Base-by-base conservation (phyloP, 2,329 filamentous ascomycete species). In the Aphanoascus verrucosus region DNA sequence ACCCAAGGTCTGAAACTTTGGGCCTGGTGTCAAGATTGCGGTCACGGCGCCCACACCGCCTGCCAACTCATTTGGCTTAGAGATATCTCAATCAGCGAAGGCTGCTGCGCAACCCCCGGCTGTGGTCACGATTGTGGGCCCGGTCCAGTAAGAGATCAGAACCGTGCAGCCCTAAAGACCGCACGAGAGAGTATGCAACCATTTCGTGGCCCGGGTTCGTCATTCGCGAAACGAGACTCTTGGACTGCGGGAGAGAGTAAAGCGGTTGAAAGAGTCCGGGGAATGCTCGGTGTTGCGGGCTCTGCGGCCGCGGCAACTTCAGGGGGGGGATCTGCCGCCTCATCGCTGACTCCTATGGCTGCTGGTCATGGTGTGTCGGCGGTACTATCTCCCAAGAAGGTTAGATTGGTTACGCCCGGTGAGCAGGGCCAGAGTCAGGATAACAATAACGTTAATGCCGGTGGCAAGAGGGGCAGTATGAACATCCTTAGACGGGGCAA, bases 91-190 rank as follows among this genome's bases (percentile, higher is more conserved):
- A 69, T 72, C 37, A 73, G 69, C 37, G 74, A 77, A 57, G 80
- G 79, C 14, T 74, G 72, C 31, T 84, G 81, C 66, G 75, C 79
- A 2, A 80, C 75, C 6, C 72, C 74, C 46, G 80, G 78, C 15
- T 84, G 81, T 63, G 67, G 76, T 51, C 81, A 81, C 60, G 78
- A 81, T 60, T 83, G 80, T 58, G 75, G 74, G 1, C 71, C 73
- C 1, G 77, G 78, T 11, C 69, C 69, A 3, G 67, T 71, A 49
- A 67, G 73, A 41, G 67, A 74, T 44, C 57, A 66, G 34, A 68
- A 72, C 53, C 67, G 71, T 32, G 64, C 70, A 56, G 63, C 63
- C 35, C 65, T 67, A 56, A 63, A 65, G 44, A 34, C 11, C 12
- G 59, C 47, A 49, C 58, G 54, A 52, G 62, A 63, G 3, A 28